These are phyloP conservation scores for Tuctoria greenei DNA, from an alignment of 176 grass and related monocot species.

Conservation along the genomic window DNA sequence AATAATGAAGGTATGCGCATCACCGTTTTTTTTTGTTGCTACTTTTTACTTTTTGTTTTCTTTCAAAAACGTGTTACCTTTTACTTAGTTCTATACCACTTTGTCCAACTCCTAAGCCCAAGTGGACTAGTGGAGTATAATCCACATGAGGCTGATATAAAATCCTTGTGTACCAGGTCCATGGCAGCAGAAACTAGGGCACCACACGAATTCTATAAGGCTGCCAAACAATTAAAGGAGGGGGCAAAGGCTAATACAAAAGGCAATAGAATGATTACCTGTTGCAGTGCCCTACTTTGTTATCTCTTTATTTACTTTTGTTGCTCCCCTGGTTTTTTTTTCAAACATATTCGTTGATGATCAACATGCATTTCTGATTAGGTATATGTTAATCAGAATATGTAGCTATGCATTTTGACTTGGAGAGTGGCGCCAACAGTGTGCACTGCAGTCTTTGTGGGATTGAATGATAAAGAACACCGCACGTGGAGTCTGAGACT, in stretches of 20 bases:
- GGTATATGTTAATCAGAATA: not conserved
- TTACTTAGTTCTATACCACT: not conserved
- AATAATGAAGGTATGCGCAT: conserved; percentile 13
- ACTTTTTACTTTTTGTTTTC: too few species aligned
- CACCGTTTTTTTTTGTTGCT: not conserved
- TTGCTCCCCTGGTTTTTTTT: conserved; percentile 6
- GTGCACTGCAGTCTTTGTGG: conserved; percentile 52
- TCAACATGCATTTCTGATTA: not conserved
- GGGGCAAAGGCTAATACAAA: conserved; percentile 45
- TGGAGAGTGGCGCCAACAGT: conserved; percentile 46
- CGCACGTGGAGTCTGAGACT: conserved; percentile 96
- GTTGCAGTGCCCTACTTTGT: conserved; percentile 52
- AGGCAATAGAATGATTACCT: conserved; percentile 58
- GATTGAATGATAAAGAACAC: conserved; percentile 88
- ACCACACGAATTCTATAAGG: conserved; percentile 34
- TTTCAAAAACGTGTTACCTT: too few species aligned
- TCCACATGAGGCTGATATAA: not conserved
- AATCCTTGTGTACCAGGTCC: conserved; percentile 41
- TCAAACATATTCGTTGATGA: conserved; percentile 7
- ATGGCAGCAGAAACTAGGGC: conserved; percentile 44
- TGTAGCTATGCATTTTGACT: conserved; percentile 44
- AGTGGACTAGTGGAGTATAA: not conserved
- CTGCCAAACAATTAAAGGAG: conserved; percentile 49
- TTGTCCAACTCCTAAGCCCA: not conserved
- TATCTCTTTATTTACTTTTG: conserved; percentile 24